Evolutionary conservation across 352 stramenopile species (phyloP).

Genomic region (Pythium inflatum): DNA sequence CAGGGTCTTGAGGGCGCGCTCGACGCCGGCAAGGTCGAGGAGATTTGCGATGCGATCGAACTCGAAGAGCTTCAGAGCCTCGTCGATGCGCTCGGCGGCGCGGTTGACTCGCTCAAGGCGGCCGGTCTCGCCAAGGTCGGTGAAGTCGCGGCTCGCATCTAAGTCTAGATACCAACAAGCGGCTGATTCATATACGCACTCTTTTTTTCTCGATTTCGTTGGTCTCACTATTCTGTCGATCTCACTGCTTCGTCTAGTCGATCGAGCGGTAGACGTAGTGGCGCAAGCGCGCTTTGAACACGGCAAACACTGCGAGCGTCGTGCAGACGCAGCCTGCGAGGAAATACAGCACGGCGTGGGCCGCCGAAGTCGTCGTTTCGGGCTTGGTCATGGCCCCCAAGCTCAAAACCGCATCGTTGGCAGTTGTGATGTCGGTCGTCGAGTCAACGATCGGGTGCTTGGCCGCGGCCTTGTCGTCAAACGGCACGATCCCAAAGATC

Average conservation of each 20-base stretch:
- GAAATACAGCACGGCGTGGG: constrained; percentile 59
- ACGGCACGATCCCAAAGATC: constrained; percentile 78
- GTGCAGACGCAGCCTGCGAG: constrained; percentile 63
- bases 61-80: constrained; percentile 74
- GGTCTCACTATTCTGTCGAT: background rate
- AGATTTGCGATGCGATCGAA: constrained; percentile 71
- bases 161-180: no score
- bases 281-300: constrained; percentile 51
- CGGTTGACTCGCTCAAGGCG: constrained; percentile 54
- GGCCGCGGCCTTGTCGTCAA: constrained; percentile 69
- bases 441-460: constrained; percentile 91
- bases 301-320: constrained; percentile 41
- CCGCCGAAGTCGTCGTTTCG: no score
- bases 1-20: constrained; percentile 61
- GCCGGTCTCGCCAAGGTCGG: constrained; percentile 60
- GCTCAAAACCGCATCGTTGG: constrained; percentile 10
- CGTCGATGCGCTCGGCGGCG: constrained; percentile 60
- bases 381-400: no score
- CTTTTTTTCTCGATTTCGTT: background rate
- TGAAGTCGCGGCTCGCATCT: constrained; percentile 35
- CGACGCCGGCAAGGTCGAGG: constrained; percentile 76
- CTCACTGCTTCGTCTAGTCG: constrained; percentile 29
- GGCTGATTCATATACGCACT: no score
- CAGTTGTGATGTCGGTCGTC: constrained; percentile 66
- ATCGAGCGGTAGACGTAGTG: constrained; percentile 71